Conservation (phyloP, 2,329 filamentous ascomycete genomes). For the Phoma herbarum region DNA sequence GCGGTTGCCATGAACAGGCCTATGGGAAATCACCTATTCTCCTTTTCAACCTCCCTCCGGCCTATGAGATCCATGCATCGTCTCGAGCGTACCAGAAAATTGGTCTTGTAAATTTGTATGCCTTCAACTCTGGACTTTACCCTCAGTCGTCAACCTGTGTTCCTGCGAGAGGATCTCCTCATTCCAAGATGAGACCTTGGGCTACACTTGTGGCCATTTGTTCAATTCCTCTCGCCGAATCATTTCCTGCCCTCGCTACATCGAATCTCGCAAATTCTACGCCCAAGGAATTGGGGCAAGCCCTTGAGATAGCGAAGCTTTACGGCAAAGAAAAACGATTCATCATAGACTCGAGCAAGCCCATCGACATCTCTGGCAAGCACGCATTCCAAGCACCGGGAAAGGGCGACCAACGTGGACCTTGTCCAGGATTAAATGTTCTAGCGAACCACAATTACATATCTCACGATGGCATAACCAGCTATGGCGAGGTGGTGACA, state of each 20-base stretch:
- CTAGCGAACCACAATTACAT: constrained; percentile 52
- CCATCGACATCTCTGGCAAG: constrained; percentile 34
- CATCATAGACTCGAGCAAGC: constrained; percentile 35
- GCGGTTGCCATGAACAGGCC: background rate
- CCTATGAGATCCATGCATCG: background rate
- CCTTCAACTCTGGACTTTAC: background rate
- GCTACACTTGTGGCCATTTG: constrained; percentile 22
- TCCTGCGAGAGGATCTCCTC: background rate
- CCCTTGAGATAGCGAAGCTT: constrained; percentile 23
- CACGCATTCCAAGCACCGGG: constrained; percentile 48
- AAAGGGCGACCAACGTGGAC: constrained; percentile 53
- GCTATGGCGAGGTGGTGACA: constrained; percentile 53
- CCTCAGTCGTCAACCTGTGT: background rate
- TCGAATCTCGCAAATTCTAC: constrained; percentile 19
- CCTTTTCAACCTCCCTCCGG: background rate
- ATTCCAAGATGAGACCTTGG: constrained; percentile 27
- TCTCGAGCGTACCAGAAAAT: background rate
- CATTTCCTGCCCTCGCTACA: constrained; percentile 25
- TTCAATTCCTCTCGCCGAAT: constrained; percentile 18
- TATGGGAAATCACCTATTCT: background rate
- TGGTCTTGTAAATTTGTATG: background rate
- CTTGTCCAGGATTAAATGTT: constrained; percentile 54
- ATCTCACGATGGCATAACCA: constrained; percentile 49
- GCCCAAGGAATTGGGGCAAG: constrained; percentile 22
- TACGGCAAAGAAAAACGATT: constrained; percentile 25